A percentile compares a stretch with the other conserved stretches of the same genome.
These are phyloP conservation scores for Nicotiana rustica DNA, from an alignment of 305 asterid species.

Conservation along the genomic window DNA sequence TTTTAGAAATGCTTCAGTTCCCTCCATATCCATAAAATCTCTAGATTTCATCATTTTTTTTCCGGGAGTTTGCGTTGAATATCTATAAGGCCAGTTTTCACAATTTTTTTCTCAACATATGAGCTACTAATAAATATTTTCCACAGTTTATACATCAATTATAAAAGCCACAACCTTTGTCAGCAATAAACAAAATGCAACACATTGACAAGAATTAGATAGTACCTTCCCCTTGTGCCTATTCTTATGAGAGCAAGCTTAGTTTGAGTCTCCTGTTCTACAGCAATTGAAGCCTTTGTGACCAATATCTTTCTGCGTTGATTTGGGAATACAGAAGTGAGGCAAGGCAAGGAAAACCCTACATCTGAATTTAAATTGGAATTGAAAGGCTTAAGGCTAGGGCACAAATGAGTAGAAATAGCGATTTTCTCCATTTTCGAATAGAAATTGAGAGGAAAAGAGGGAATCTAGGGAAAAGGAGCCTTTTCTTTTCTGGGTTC, in stretches of 20 bases:
- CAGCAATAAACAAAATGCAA: too few relatives aligned
- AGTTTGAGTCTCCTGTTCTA: conserved; percentile 56
- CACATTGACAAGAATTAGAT: neutral
- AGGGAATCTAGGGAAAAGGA: neutral
- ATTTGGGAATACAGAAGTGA: conserved; percentile 45
- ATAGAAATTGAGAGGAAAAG: neutral
- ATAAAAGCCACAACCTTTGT: too few relatives aligned
- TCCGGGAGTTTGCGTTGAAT: neutral
- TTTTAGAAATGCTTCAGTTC: neutral
- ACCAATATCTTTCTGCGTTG: conserved; percentile 46
- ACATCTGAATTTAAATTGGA: conserved; percentile 47
- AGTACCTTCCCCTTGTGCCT: conserved; percentile 93
- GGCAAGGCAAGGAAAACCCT: conserved; percentile 43
- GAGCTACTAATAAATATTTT: neutral
- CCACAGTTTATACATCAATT: neutral
- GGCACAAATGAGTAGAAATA: neutral
- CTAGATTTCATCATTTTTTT: neutral
- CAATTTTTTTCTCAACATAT: neutral
- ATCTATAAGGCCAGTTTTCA: neutral
- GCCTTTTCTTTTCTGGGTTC: neutral
- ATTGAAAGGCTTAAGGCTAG: neutral
- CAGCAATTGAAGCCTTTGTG: conserved; percentile 65
- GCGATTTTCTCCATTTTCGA: conserved; percentile 44
- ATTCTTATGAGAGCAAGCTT: conserved; percentile 82
- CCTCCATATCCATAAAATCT: neutral